Percentiles rank a stretch among this genome's conserved stretches.
phyloP scores from a whole-genome alignment of 441 rosid genomes.

The Croton laevigatus region DNA sequence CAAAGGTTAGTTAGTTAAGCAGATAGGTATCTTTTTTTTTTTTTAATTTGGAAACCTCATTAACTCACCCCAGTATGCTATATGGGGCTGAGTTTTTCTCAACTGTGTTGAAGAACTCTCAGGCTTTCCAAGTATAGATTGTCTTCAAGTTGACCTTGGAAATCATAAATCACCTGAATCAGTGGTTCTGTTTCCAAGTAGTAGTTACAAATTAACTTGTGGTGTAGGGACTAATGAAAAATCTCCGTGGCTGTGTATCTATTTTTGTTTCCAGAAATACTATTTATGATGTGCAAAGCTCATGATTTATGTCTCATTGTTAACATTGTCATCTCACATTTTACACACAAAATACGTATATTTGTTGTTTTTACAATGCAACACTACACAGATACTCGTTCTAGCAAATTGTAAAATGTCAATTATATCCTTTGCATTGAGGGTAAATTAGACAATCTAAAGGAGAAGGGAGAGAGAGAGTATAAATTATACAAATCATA shows the following conservation, averaged over 20 bases:
- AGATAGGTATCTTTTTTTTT: conserved; percentile 1
- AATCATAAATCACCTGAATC: conserved; percentile 27
- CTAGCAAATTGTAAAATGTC: no score
- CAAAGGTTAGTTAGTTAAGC: conserved; percentile 53
- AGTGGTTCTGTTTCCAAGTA: conserved; percentile 32
- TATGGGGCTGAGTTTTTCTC: conserved; percentile 19
- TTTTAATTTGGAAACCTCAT: conserved; percentile 21
- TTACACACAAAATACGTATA: no score
- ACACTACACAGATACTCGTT: no score
- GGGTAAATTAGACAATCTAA: no score
- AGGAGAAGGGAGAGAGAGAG: no score
- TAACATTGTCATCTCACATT: no score
- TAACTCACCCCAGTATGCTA: conserved; percentile 15
- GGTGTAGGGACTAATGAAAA: no score
- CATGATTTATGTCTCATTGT: neutral
- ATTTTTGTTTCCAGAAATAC: neutral
- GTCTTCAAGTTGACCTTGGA: conserved; percentile 22
- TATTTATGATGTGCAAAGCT: neutral
- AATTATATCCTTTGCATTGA: no score
- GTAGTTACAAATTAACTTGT: neutral
- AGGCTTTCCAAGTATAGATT: conserved; percentile 25
- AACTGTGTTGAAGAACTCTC: conserved; percentile 9
- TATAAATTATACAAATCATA: no score
- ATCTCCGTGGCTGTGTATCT: neutral
- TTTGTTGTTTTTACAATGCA: no score